phyloP scores from a whole-genome alignment of 192 early-diverging fungal species.

The Geranomyces michiganensis region DNA sequence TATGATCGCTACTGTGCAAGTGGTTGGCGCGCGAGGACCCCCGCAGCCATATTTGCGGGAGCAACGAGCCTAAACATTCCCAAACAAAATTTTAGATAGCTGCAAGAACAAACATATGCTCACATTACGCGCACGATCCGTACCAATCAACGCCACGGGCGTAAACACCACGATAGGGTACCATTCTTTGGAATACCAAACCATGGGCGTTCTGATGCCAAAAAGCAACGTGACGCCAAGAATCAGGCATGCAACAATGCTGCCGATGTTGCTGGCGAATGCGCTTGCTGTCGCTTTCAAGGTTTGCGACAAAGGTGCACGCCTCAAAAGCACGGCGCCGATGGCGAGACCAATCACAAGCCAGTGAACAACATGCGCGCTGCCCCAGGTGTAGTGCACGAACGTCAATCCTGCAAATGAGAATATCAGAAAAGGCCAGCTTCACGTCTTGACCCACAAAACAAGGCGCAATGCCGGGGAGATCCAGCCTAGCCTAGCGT shows the following conservation, averaged over 20 bases:
- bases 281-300: conserved; percentile 21
- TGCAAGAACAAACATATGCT: too few species aligned
- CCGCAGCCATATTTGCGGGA: conserved; percentile 15
- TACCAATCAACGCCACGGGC: conserved; percentile 48
- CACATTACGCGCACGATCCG: not conserved
- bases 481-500: not conserved
- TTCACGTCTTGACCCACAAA: too few species aligned
- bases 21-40: too few species aligned
- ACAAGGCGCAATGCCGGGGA: too few species aligned
- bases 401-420: conserved; percentile 49
- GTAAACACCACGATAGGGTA: conserved; percentile 55
- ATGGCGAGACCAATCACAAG: conserved; percentile 36
- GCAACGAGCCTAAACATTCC: conserved; percentile 6
- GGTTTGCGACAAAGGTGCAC: not conserved
- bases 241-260: conserved; percentile 14
- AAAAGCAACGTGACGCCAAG: conserved; percentile 34
- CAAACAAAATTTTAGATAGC: too few species aligned
- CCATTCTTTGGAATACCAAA: conserved; percentile 67
- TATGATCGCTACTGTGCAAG: not conserved
- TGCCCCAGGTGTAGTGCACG: conserved; percentile 59
- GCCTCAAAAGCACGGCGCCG: conserved; percentile 25
- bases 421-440: not conserved
- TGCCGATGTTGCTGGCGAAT: conserved; percentile 24
- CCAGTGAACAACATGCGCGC: conserved; percentile 55
- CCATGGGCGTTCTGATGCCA: conserved; percentile 45